phyloP scores from a whole-genome alignment of 192 early-diverging fungal genomes.

The Mortierella claussenii region DNA sequence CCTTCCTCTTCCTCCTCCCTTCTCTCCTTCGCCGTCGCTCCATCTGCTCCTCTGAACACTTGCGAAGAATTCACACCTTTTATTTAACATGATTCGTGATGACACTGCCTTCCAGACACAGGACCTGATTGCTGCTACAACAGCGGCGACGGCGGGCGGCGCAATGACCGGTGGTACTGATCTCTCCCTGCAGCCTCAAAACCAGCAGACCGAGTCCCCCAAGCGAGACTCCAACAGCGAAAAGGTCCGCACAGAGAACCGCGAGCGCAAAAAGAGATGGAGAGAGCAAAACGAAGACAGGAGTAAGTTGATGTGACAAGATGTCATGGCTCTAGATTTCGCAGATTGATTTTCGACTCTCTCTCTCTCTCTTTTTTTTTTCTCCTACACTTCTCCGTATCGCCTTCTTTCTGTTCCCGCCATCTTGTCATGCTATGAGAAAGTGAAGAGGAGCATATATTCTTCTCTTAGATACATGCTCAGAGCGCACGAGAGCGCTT shows the following conservation, averaged over 20 bases:
- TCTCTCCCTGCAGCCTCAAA: slow-evolving; percentile 8
- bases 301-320: no score
- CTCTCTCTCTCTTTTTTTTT: neutral
- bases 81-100: slow-evolving; percentile 44
- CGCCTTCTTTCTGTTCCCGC: neutral
- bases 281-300: slow-evolving; percentile 63
- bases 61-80: no score
- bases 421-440: no score
- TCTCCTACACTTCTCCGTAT: neutral
- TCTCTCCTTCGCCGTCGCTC: slow-evolving; percentile 1
- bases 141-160: slow-evolving; percentile 6
- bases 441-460: no score
- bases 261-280: slow-evolving; percentile 65
- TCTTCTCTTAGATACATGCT: no score
- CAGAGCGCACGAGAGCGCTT: no score
- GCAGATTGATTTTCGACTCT: slow-evolving; percentile 16
- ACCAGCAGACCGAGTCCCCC: slow-evolving; percentile 16
- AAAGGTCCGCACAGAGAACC: slow-evolving; percentile 62
- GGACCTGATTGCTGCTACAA: slow-evolving; percentile 16
- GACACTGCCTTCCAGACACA: slow-evolving; percentile 31
- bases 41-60: neutral
- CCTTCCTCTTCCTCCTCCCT: neutral
- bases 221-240: slow-evolving; percentile 52
- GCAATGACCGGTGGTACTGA: slow-evolving; percentile 13
- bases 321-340: no score